Conservation (phyloP, 139 green algal species). For the Dunaliella sp. region DNA sequence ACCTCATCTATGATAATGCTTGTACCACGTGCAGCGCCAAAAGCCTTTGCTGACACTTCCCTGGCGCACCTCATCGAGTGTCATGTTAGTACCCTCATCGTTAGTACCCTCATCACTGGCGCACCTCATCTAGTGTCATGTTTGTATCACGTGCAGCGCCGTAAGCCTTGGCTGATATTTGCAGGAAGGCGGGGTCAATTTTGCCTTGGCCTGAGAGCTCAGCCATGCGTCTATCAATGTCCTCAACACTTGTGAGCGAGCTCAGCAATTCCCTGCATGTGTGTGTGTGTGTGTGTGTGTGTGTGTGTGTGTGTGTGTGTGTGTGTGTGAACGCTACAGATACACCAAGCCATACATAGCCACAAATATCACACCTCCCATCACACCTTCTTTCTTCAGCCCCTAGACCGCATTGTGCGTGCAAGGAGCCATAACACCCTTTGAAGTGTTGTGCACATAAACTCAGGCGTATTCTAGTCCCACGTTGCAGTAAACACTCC, state of each 20-base stretch:
- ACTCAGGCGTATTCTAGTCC: too few species aligned
- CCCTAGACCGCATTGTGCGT: too few species aligned
- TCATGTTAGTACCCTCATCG: background rate
- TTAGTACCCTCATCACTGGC: background rate
- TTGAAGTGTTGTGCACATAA: too few species aligned
- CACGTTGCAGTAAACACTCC: too few species aligned
- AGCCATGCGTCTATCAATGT: conserved; percentile 50
- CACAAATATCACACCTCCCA: too few species aligned
- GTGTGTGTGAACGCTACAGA: background rate
- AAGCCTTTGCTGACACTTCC: too few species aligned
- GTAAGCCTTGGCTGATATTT: conserved; percentile 49
- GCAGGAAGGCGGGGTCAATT: conserved; percentile 63
- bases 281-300: conserved; percentile 5
- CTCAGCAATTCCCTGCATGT: background rate
- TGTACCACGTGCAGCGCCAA: too few species aligned
- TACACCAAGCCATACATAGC: background rate
- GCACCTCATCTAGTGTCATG: conserved; percentile 52
- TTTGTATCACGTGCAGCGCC: conserved; percentile 57
- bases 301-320: background rate
- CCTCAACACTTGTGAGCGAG: conserved; percentile 41
- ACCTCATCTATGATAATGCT: too few species aligned
- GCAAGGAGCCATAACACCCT: too few species aligned
- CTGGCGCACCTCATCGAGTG: background rate
- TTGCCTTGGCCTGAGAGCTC: conserved; percentile 44
- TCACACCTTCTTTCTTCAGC: too few species aligned